These are phyloP conservation scores for Penicillium sp. DNA, from an alignment of 2,329 filamentous ascomycete species.

Conservation along the genomic window DNA sequence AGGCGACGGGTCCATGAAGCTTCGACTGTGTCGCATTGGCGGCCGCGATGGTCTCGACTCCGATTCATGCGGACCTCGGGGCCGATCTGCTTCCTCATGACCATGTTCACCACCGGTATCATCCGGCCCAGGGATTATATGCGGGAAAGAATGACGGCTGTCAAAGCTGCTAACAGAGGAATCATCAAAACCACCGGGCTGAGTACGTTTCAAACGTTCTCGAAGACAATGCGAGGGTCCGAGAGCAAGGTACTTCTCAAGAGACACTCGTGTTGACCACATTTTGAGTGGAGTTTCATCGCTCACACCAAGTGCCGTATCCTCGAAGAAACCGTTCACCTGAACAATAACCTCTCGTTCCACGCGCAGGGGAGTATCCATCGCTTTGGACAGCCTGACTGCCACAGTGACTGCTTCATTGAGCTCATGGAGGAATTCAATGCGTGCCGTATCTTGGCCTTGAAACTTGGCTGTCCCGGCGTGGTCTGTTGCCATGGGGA, in stretches of 20 bases:
- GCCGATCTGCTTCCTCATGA: constrained; percentile 3
- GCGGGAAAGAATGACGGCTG: constrained; percentile 30
- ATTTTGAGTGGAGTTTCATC: constrained; percentile 43
- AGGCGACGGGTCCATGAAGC: constrained; percentile 22
- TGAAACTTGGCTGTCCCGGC: constrained; percentile 37
- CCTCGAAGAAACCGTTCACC: constrained; percentile 64
- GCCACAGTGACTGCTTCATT: constrained; percentile 24
- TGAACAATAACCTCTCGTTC: constrained; percentile 62
- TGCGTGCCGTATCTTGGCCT: constrained; percentile 32
- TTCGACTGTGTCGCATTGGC: constrained; percentile 27
- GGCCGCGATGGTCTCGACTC: constrained; percentile 18
- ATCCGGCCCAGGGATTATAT: constrained; percentile 17
- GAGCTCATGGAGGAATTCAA: constrained; percentile 31
- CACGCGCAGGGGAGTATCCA: constrained; percentile 55
- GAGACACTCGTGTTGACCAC: constrained; percentile 34
- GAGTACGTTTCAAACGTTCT: constrained; percentile 52
- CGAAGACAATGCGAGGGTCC: constrained; percentile 61
- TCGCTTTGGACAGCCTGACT: constrained; percentile 29
- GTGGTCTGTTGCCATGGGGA: constrained; percentile 37
- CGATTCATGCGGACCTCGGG: constrained; percentile 4
- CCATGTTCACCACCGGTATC: constrained; percentile 1
- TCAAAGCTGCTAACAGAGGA: constrained; percentile 37
- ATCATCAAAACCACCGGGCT: constrained; percentile 30
- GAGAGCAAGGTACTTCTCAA: constrained; percentile 57
- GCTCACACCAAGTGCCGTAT: constrained; percentile 59